These are phyloP conservation scores for Polygonum maritimum DNA, from an alignment of 148 eudicot species.

Conservation along the genomic window DNA sequence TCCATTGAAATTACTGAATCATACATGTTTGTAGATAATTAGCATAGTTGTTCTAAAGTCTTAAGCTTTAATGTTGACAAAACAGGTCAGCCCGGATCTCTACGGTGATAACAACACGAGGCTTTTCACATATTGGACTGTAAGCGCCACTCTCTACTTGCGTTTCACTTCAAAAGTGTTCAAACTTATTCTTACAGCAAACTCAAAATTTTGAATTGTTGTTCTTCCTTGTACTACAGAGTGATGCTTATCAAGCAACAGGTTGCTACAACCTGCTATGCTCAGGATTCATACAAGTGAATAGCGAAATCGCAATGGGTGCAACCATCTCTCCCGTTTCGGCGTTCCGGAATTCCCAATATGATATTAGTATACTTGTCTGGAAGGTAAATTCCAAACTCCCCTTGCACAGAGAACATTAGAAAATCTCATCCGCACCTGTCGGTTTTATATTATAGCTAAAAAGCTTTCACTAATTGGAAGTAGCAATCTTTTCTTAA, in stretches of 20 bases:
- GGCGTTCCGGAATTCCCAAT: constrained; percentile 68
- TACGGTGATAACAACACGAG: constrained; percentile 98
- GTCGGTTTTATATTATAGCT: neutral
- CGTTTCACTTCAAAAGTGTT: neutral
- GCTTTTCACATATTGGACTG: constrained; percentile 99
- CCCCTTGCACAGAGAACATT: neutral
- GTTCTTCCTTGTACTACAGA: constrained; percentile 31
- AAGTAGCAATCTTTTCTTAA: neutral
- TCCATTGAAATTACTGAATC: neutral
- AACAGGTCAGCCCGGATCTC: constrained; percentile 95
- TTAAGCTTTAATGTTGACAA: neutral
- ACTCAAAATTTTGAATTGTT: neutral
- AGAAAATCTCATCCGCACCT: constrained; percentile 1
- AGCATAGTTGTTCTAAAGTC: neutral
- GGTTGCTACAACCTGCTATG: constrained; percentile 95
- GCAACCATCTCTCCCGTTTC: constrained; percentile 98
- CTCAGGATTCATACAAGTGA: constrained; percentile 96
- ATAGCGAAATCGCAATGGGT: constrained; percentile 92
- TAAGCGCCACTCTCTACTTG: constrained; percentile 23
- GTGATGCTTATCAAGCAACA: constrained; percentile 98
- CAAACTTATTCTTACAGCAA: neutral
- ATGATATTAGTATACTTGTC: constrained; percentile 90
- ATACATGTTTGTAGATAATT: neutral
- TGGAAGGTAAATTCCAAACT: constrained; percentile 72
- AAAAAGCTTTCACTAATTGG: neutral